Evolutionary conservation across 192 early-diverging fungal genomes (phyloP).

Genomic region (Coemansia brasiliensis): DNA sequence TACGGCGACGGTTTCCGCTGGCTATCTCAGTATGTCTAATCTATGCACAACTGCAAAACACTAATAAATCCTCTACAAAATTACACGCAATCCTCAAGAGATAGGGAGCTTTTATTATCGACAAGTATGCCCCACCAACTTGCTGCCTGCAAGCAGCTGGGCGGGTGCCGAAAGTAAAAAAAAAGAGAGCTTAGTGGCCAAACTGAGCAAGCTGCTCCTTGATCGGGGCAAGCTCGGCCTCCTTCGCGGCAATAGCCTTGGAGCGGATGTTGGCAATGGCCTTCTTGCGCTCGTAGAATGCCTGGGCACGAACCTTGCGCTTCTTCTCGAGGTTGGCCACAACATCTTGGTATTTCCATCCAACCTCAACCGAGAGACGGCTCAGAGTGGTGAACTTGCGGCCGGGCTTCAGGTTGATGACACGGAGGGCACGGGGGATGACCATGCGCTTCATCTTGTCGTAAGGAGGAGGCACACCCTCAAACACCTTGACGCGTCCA

Average conservation of each 20-base stretch:
- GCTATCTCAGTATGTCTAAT: conserved; percentile 84
- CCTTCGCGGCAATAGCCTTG: conserved; percentile 60
- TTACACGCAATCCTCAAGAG: no score
- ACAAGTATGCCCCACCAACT: background rate
- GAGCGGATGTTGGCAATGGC: conserved; percentile 68
- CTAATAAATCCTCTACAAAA: no score
- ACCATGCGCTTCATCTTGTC: conserved; percentile 97
- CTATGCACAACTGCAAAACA: no score
- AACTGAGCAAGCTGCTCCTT: conserved; percentile 59
- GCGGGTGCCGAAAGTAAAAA: conserved; percentile 12
- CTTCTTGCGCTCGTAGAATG: conserved; percentile 92
- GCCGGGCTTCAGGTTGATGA: conserved; percentile 93
- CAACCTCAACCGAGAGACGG: conserved; percentile 92
- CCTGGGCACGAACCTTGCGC: conserved; percentile 92
- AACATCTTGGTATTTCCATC: conserved; percentile 99
- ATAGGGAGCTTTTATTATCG: conserved; percentile 6
- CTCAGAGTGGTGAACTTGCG: conserved; percentile 97
- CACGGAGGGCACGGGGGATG: conserved; percentile 93
- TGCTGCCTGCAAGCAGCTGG: conserved; percentile 4
- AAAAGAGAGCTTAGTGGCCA: conserved; percentile 56
- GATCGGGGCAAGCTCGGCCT: conserved; percentile 58
- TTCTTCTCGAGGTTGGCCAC: conserved; percentile 97
- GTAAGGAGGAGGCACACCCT: conserved; percentile 97
- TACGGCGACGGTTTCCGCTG: conserved; percentile 96
- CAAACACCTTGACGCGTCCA: conserved; percentile 98